Percentiles rank a stretch among this genome's conserved stretches.
phyloP scores from a whole-genome alignment of 163 green algal species.

The Trebouxia gelatinosa region DNA sequence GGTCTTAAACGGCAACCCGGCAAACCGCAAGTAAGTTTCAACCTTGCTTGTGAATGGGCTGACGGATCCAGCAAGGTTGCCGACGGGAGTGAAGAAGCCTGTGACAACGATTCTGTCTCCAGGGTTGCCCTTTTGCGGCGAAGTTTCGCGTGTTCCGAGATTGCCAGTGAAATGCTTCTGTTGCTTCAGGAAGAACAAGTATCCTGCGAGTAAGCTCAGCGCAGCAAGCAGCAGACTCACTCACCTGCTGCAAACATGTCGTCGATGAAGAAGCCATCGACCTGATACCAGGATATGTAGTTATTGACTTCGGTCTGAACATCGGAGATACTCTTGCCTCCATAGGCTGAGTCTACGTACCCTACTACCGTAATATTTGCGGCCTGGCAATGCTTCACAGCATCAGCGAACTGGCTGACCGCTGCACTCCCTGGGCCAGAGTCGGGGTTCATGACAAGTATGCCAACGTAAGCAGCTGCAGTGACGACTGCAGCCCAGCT shows the following conservation, averaged over 20 bases:
- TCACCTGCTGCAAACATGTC: slow-evolving; percentile 15
- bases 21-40: slow-evolving; percentile 21
- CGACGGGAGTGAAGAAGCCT: neutral
- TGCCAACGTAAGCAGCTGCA: slow-evolving; percentile 1
- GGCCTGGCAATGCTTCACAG: neutral
- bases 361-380: slow-evolving; percentile 8
- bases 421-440: neutral
- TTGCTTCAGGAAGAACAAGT: slow-evolving; percentile 17
- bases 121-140: neutral
- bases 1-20: neutral
- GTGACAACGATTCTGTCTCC: slow-evolving; percentile 2
- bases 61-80: slow-evolving; percentile 10
- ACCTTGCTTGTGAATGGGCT: slow-evolving; percentile 25
- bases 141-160: neutral
- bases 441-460: slow-evolving; percentile 7
- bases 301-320: neutral
- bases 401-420: neutral
- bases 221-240: neutral
- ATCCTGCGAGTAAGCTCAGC: neutral
- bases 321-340: neutral
- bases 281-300: slow-evolving; percentile 6
- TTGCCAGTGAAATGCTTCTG: slow-evolving; percentile 20
- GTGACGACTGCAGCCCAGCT: neutral
- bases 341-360: neutral
- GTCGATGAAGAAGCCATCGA: slow-evolving; percentile 19